Evolutionary conservation across 768 basidiomycete genomes (phyloP).

Genomic region (Boletus bicolor): DNA sequence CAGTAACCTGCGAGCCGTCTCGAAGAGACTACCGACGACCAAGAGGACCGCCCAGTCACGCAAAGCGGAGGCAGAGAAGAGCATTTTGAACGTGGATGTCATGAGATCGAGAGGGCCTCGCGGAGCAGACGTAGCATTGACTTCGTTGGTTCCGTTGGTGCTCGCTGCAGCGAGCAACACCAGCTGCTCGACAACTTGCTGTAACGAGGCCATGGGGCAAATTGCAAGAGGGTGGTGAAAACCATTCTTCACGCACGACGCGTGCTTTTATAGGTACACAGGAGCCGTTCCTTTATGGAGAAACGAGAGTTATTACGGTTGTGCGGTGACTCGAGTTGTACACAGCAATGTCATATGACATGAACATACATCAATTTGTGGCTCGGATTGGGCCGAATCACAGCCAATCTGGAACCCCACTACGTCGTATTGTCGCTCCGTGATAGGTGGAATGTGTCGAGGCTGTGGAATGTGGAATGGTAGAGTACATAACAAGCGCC

Average conservation of each 20-base stretch:
- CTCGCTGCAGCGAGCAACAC: slow-evolving; percentile 19
- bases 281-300: neutral
- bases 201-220: slow-evolving; percentile 24
- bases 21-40: slow-evolving; percentile 58
- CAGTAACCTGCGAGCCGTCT: slow-evolving; percentile 50
- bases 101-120: slow-evolving; percentile 26
- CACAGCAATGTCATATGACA: slow-evolving; percentile 5
- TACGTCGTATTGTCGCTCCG: too few relatives aligned
- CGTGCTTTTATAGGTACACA: slow-evolving; percentile 4
- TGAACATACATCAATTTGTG: neutral
- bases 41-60: slow-evolving; percentile 65
- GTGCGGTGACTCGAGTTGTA: slow-evolving; percentile 7
- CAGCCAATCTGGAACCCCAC: neutral
- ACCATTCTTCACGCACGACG: neutral
- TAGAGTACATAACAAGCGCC: neutral
- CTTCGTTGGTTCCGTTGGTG: slow-evolving; percentile 5
- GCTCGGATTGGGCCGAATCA: neutral
- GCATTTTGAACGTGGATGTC: slow-evolving; percentile 38
- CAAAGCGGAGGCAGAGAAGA: slow-evolving; percentile 54
- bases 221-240: neutral
- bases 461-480: neutral
- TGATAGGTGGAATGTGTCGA: neutral
- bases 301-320: neutral
- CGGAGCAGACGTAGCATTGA: slow-evolving; percentile 16
- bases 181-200: slow-evolving; percentile 31